phyloP scores from a whole-genome alignment of 331 rosid genomes.

The Rosa hybrid region DNA sequence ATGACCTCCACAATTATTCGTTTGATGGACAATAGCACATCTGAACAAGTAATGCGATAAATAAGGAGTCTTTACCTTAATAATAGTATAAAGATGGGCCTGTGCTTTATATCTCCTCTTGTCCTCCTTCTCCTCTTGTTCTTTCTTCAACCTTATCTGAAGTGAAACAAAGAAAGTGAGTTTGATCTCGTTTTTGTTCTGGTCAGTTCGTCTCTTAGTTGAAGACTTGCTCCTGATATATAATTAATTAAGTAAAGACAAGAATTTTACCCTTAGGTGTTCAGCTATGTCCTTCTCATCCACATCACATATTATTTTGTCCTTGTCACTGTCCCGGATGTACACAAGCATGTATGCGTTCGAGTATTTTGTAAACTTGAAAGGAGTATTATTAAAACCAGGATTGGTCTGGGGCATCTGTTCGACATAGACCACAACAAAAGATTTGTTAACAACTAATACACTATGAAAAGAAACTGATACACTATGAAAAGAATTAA shows the following conservation, averaged over 20 bases:
- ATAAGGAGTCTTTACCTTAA: slow-evolving; percentile 45
- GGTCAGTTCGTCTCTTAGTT: not conserved
- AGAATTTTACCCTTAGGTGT: slow-evolving; percentile 57
- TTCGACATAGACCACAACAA: slow-evolving; percentile 21
- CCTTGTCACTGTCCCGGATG: slow-evolving; percentile 97
- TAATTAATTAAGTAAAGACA: slow-evolving; percentile 6
- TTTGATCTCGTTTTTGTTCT: not conserved
- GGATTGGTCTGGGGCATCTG: slow-evolving; percentile 99
- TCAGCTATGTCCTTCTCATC: slow-evolving; percentile 95
- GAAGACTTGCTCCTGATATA: not conserved
- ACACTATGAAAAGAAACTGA: slow-evolving; percentile 2
- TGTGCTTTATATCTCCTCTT: slow-evolving; percentile 74
- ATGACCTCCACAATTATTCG: not conserved
- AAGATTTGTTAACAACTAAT: slow-evolving; percentile 23
- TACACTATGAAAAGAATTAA: not conserved
- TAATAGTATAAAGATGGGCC: slow-evolving; percentile 72
- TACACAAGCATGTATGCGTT: slow-evolving; percentile 99
- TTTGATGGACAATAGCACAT: not conserved
- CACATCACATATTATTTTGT: slow-evolving; percentile 93
- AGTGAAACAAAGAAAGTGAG: slow-evolving; percentile 18
- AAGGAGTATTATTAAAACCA: slow-evolving; percentile 95
- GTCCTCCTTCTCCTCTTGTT: slow-evolving; percentile 75
- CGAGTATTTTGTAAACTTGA: slow-evolving; percentile 95
- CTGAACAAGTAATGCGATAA: slow-evolving; percentile 11
- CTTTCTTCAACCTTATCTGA: slow-evolving; percentile 75